phyloP scores from a whole-genome alignment of 306 rosid genomes.

The Rubus idaeus region DNA sequence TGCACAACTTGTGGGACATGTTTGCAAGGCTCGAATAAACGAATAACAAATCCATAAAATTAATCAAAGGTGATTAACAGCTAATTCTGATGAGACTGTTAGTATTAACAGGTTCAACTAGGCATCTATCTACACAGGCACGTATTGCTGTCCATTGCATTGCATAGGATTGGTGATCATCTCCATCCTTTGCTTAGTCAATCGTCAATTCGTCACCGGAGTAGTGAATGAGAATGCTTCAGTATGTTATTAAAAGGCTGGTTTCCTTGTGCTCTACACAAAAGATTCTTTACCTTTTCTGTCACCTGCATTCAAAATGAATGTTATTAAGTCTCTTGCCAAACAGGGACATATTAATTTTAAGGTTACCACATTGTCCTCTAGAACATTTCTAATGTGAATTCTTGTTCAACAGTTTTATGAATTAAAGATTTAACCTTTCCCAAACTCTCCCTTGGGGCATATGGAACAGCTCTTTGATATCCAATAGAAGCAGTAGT shows the following conservation, averaged over 20 bases:
- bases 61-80: not conserved
- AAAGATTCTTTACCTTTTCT: slow-evolving; percentile 53
- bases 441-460: slow-evolving; percentile 59
- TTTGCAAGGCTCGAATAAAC: not conserved
- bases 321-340: not conserved
- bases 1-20: not conserved
- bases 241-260: slow-evolving; percentile 54
- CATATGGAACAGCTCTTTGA: slow-evolving; percentile 71
- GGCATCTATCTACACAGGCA: not conserved
- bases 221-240: slow-evolving; percentile 74
- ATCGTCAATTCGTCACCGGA: slow-evolving; percentile 44
- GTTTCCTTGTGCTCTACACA: slow-evolving; percentile 63
- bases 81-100: not conserved
- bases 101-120: not conserved
- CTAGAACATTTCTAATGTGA: not conserved
- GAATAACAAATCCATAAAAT: not conserved
- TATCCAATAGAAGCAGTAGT: slow-evolving; percentile 29
- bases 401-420: not conserved
- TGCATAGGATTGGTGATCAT: not conserved
- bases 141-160: not conserved
- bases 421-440: slow-evolving; percentile 40
- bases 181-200: not conserved
- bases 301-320: slow-evolving; percentile 54
- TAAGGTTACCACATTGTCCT: not conserved
- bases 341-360: not conserved